A percentile compares a stretch with the other conserved stretches of the same genome.
These are phyloP conservation scores for Coemansia sp. DNA, from an alignment of 192 early-diverging fungal genomes.

Conservation along the genomic window DNA sequence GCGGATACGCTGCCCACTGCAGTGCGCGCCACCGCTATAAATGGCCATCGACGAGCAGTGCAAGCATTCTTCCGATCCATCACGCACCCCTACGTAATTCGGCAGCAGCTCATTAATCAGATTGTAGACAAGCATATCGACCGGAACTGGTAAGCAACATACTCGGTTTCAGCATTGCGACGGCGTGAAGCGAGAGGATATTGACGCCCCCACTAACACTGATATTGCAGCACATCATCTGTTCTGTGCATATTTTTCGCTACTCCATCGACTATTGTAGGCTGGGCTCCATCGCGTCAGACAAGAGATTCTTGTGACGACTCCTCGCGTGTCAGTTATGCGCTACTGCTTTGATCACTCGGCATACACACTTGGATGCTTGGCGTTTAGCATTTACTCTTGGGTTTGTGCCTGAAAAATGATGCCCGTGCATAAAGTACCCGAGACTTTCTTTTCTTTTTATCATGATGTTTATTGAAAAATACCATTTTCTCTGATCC, in stretches of 20 bases:
- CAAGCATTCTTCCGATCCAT: slow-evolving; percentile 37
- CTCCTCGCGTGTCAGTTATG: background rate
- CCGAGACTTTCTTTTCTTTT: no score
- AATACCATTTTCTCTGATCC: no score
- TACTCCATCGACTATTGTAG: background rate
- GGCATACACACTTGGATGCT: background rate
- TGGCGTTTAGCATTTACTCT: background rate
- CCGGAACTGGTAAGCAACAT: slow-evolving; percentile 22
- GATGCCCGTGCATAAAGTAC: no score
- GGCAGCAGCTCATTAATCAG: slow-evolving; percentile 42
- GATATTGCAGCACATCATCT: background rate
- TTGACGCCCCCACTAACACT: background rate
- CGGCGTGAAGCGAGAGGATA: background rate
- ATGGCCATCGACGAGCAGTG: slow-evolving; percentile 57
- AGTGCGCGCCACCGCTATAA: slow-evolving; percentile 81
- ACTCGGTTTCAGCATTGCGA: background rate
- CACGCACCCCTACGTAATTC: slow-evolving; percentile 40
- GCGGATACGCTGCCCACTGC: slow-evolving; percentile 73
- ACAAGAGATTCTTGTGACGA: background rate
- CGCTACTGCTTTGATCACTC: background rate
- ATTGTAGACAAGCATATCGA: slow-evolving; percentile 39
- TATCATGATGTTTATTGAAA: no score
- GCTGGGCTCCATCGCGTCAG: background rate
- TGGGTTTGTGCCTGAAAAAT: no score
- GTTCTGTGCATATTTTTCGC: background rate